Percentiles rank a stretch among this genome's conserved stretches.
These are phyloP conservation scores for Globisporangium solare DNA, from an alignment of 352 stramenopile species.

Conservation along the genomic window DNA sequence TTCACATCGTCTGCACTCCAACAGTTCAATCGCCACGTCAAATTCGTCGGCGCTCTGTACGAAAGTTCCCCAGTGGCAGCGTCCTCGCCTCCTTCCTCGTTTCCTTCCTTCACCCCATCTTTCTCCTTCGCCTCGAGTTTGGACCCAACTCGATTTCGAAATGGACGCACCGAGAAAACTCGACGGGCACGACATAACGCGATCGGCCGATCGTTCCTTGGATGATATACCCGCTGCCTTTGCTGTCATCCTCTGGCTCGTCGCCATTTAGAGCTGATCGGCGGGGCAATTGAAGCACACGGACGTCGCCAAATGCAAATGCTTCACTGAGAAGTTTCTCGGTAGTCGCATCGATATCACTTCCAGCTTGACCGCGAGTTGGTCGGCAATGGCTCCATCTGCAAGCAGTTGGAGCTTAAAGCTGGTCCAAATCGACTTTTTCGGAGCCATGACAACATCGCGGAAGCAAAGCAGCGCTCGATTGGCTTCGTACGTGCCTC, in stretches of 20 bases:
- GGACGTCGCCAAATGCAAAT: constrained; percentile 24
- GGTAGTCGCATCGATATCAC: constrained; percentile 39
- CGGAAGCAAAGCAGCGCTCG: constrained; percentile 60
- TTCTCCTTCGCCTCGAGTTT: constrained; percentile 8
- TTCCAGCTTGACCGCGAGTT: constrained; percentile 48
- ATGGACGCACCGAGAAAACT: constrained; percentile 55
- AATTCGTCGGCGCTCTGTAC: constrained; percentile 1
- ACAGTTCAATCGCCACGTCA: constrained; percentile 44
- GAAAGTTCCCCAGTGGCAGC: neutral
- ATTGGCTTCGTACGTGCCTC: constrained; percentile 56
- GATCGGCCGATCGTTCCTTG: constrained; percentile 56
- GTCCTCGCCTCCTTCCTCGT: constrained; percentile 6
- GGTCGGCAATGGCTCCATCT: constrained; percentile 15
- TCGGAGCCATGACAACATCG: constrained; percentile 47
- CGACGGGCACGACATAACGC: constrained; percentile 37
- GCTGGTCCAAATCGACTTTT: constrained; percentile 35
- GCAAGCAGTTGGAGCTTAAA: constrained; percentile 43
- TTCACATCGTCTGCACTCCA: constrained; percentile 65
- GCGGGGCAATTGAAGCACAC: constrained; percentile 55
- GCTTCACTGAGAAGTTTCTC: constrained; percentile 25
- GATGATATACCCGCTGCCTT: constrained; percentile 40
- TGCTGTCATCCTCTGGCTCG: constrained; percentile 8
- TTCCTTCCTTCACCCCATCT: constrained; percentile 11
- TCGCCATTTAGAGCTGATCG: neutral
- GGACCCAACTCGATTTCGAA: constrained; percentile 20